Base-by-base conservation (phyloP, 495 filamentous ascomycete species). In the Staphylotrichum tortipilum region DNA sequence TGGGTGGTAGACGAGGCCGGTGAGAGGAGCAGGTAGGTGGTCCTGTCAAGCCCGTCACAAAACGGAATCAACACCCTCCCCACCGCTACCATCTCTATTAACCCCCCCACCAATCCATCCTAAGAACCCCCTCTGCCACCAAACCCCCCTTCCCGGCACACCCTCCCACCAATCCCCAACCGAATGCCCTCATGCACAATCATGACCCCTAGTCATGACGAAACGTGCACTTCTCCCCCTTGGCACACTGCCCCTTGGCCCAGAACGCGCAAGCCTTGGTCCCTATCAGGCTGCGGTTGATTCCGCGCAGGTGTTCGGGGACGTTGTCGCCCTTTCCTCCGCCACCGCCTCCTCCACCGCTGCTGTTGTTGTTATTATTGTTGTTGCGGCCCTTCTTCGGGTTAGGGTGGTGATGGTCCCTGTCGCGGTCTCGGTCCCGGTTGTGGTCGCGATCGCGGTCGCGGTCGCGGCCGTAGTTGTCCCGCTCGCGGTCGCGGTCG, bases 211-310 rank as follows among this genome's bases (percentile, higher is more conserved):
- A 69, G 17, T 81, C 78, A 53, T 95, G 89, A 37, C 85, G 74
- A 67, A 81, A 95, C 1, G 86, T 92, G 64, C 89, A 95, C 29
- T 84, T 82, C 15, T 85, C 84, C 4, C 89, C 89, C 65, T 94
- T 92, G 15, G 75, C 73, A 67, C 89, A 95, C 63, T 82, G 83
- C 14, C 88, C 88, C 49, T 85, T 77, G 6, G 76, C 70, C 73
- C 76, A 95, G 66, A 88, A 94, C 41, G 75, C 78, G 67, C 89
- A 95, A 14, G 85, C 75, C 58, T 77, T 76, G 10, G 77, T 78
- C 12, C 71, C 70, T 26, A 74, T 73, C 7, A 73, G 56, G 28
- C 61, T 63, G 15, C 63, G 65, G 31, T 74, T 72, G 44, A 73
- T 73, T 0, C 62, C 65, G 22, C 59, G 63, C 43, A 72, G 62